These are phyloP conservation scores for Chiua sp. DNA, from an alignment of 1,284 basidiomycete species.

Conservation along the genomic window DNA sequence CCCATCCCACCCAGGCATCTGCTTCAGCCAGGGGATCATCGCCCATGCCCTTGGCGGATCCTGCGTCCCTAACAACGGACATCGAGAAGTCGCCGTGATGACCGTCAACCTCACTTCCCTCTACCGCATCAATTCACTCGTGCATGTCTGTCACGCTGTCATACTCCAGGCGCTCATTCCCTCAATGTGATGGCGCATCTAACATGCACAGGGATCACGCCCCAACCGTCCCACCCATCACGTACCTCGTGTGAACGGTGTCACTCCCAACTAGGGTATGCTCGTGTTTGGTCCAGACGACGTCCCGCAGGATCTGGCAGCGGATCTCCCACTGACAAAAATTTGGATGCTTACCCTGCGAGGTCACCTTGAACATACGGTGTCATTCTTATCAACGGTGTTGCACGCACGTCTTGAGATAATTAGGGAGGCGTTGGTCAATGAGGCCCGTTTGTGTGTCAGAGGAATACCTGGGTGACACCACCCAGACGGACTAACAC, in stretches of 20 bases:
- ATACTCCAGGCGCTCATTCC: neutral
- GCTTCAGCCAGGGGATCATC: conserved; percentile 91
- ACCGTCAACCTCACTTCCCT: conserved; percentile 66
- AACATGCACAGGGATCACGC: conserved; percentile 90
- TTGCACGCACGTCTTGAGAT: conserved; percentile 58
- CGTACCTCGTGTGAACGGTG: conserved; percentile 60
- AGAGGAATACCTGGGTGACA: conserved; percentile 19
- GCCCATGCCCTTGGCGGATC: conserved; percentile 76
- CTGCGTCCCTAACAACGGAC: conserved; percentile 64
- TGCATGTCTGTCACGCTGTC: neutral
- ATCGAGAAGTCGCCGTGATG: conserved; percentile 82
- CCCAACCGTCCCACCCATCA: conserved; percentile 54
- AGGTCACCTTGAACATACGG: conserved; percentile 83
- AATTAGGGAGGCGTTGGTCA: conserved; percentile 51
- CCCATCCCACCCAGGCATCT: conserved; percentile 63
- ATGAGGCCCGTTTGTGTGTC: conserved; percentile 37
- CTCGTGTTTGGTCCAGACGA: conserved; percentile 46
- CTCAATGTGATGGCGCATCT: conserved; percentile 54
- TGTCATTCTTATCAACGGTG: conserved; percentile 61
- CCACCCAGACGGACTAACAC: conserved; percentile 41
- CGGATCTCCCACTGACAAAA: conserved; percentile 33
- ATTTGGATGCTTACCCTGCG: conserved; percentile 76
- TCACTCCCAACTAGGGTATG: conserved; percentile 75
- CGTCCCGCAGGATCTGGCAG: conserved; percentile 11
- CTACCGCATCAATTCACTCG: conserved; percentile 53